Evolutionary conservation across 805 yeast species (phyloP), one percentile per base, ranked within the genome.

Genomic region (Henningerozyma blattae): DNA sequence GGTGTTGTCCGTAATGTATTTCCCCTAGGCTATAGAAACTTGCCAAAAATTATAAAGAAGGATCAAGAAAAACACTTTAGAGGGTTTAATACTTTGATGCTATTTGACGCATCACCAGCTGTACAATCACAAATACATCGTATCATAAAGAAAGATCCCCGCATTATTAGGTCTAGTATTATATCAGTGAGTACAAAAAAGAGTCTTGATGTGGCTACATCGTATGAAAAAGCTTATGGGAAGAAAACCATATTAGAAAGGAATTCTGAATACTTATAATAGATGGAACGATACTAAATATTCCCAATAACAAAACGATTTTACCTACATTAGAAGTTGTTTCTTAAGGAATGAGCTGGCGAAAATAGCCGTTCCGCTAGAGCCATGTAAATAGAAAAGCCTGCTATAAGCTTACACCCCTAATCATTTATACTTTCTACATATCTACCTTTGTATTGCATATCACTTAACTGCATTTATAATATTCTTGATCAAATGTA

Each of bases 21-120:
- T 33, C 80, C 86, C 41, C 60, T 87, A 54, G 96, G 95, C 1
- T 70, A 76, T 28, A 72, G 72, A 41, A 75, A 76, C 18, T 67
- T 91, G 35, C 95, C 97, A 15, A 79, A 75, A 43, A 70, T 89
- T 40, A 70, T 83, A 60, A 74, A 77, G 44, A 83, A 83, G 52
- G 85, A 85, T 50, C 93, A 86, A 50, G 94, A 87, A 52, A 70
- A 75, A 40, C 94, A 87, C 58, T 84, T 84, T 53, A 87, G 84
- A 54, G 97, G 96, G 3, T 77, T 80, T 38, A 87, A 84, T 47
- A 89, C 91, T 49, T 58, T 81, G 38, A 74, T 89, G 76, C 65
- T 82, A 15, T 91, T 89, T 54, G 97, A 91, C 54, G 70, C 86
- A 1, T 78, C 91, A 30, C 70, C 89, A 13, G 75, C 79, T 25